Percentiles rank a stretch among this genome's conserved stretches.
These are phyloP conservation scores for Pilasporangium apinafurcum DNA, from an alignment of 352 stramenopile genomes.

Conservation along the genomic window DNA sequence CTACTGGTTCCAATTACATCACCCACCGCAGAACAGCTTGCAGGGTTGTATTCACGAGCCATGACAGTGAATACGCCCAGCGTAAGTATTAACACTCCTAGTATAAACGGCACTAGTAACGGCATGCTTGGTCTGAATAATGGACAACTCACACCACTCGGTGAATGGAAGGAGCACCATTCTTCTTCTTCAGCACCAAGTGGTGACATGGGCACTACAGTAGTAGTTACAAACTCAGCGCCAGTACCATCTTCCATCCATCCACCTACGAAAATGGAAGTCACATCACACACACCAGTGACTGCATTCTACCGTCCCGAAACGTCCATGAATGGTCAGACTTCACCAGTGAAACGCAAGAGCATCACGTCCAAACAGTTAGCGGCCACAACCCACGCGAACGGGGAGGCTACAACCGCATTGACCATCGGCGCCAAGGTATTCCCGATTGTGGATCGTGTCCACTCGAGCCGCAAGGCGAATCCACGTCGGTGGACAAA, in stretches of 20 bases:
- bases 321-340: conserved; percentile 13
- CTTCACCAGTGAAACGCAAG: conserved; percentile 69
- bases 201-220: background rate
- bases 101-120: too few species aligned
- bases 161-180: conserved; percentile 10
- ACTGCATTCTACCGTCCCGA: conserved; percentile 30
- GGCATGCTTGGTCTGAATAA: too few species aligned
- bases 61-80: too few species aligned
- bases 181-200: too few species aligned
- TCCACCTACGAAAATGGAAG: too few species aligned
- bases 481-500: conserved; percentile 82
- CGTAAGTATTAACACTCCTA: too few species aligned
- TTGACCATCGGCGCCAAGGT: conserved; percentile 8
- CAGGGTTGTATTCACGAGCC: too few species aligned
- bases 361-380: conserved; percentile 75
- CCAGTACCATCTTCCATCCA: too few species aligned
- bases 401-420: conserved; percentile 6
- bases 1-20: conserved; percentile 31
- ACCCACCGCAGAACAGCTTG: conserved; percentile 17
- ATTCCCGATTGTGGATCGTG: conserved; percentile 21
- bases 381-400: conserved; percentile 29
- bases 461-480: conserved; percentile 42
- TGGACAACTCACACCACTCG: background rate
- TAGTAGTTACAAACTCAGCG: background rate
- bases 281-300: conserved; percentile 31